Evolutionary conservation across 169 alveolate species (phyloP), one percentile per base, ranked within the genome.

Genomic region (Cryptosporidium parvum): DNA sequence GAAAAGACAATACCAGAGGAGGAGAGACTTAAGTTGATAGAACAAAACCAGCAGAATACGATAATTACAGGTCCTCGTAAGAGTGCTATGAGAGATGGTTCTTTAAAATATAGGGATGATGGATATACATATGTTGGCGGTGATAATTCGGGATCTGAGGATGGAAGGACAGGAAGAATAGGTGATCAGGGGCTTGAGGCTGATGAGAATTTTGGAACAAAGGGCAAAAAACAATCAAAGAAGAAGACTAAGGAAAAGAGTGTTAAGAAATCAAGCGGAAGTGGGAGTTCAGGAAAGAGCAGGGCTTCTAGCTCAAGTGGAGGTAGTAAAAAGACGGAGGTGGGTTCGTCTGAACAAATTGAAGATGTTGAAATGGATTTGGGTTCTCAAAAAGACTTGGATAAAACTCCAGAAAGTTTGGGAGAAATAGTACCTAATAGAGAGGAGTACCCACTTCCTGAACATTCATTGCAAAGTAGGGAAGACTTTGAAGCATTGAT

Each of bases 21-120:
- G 69, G 98, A 96, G 80, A 85, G 98, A 44, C 93, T 93, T 33
- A 94, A 94, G 92, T 59, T 95, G 42, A 92, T 93, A 84, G 94
- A 93, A 70, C 84, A 93, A 91, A 94, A 92, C 56, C 96, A 94
- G 61, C 95, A 94, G 51, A 96, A 93, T 42, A 62, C 94, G 53
- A 85, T 96, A 69, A 96, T 96, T 9, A 92, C 92, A 84, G 97
- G 98, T 14, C 97, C 97, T 3, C 89, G 98, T 9, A 95, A 94
- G 72, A 96, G 97, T 23, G 84, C 97, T 59, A 93, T 93, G 72
- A 75, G 93, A 75, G 89, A 80, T 42, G 89, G 89, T 14, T 42
- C 89, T 31, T n/a, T 80, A 21, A 80, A 44, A 42, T 80, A 61
- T 33, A 58, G 51, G 6, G 89, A 70, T 62, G 72, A 61, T 37